Base-by-base conservation (phyloP, 495 filamentous ascomycete species). In the Hyaloscypha hepaticicola region DNA sequence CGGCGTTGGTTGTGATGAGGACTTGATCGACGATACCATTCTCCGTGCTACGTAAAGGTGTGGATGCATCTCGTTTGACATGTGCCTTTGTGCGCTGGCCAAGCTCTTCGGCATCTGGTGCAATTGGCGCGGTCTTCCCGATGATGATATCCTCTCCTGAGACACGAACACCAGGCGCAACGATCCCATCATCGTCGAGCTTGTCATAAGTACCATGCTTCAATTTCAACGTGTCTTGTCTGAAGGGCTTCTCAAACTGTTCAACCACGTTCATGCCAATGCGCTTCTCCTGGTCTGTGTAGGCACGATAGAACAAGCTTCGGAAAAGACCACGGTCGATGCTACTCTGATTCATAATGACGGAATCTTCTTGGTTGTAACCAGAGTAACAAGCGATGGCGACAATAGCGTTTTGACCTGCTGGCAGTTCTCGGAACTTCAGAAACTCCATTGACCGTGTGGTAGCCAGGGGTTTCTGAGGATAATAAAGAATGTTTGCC, bases 311-410 rank as follows among this genome's bases (percentile, higher is more conserved):
- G 82, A 98, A 99, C 21, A 99, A 80, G 86, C 91, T 96, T 73
- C 95, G 88, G 89, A 98, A 98, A 11, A 99, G 80, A 34, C 95
- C 95, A 64, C 95, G 90, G 71, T 99, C 95, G 70, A 98, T 98
- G 69, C 91, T 95, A 78, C 91, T 96, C 77, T 99, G 96, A 77
- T 97, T 99, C 96, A 99, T 97, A 69, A 99, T 96, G 58, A 99
- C 95, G 25, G 95, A 98, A 85, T 99, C 95, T 91, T 99, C 95
- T 76, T 98, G 96, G 75, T 99, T 98, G 83, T 98, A 99, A n/a
- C 95, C 95, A 19, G 92, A 96, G 77, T 98, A 99, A 75, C 89
- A 93, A 52, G 90, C 85, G 80, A 99, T 98, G 38, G 96, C 95
- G 14, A 99, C 95, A 70, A 99, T 98, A 24, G 95, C 95, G 70